These are phyloP conservation scores for Teunomyces atbi DNA, from an alignment of 805 yeast species.

Conservation along the genomic window DNA sequence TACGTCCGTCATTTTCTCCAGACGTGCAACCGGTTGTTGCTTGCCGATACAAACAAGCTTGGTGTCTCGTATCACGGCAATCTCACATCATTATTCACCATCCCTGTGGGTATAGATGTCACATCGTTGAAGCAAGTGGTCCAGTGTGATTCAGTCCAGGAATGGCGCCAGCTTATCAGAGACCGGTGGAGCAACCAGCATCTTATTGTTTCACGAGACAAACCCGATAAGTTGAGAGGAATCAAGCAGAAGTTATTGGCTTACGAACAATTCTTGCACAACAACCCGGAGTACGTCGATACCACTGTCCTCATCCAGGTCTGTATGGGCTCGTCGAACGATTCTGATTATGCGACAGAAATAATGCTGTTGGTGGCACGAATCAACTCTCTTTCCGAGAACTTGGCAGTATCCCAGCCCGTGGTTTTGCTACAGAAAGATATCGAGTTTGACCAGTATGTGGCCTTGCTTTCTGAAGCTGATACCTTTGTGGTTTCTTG, in stretches of 20 bases:
- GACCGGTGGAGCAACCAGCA: constrained; percentile 74
- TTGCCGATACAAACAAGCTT: constrained; percentile 72
- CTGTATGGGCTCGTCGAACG: constrained; percentile 57
- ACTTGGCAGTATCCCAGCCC: constrained; percentile 74
- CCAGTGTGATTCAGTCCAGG: constrained; percentile 47
- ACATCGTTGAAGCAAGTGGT: constrained; percentile 49
- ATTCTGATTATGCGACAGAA: constrained; percentile 68
- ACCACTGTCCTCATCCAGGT: constrained; percentile 79
- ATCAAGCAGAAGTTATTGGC: constrained; percentile 84
- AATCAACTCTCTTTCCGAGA: constrained; percentile 73
- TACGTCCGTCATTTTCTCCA: constrained; percentile 92
- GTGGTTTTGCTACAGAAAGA: constrained; percentile 88
- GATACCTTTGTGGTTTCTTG: constrained; percentile 86
- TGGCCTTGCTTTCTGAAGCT: constrained; percentile 84
- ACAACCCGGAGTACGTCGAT: constrained; percentile 69
- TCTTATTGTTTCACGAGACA: constrained; percentile 84
- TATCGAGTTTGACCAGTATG: constrained; percentile 81
- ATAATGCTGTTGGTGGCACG: constrained; percentile 76
- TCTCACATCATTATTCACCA: constrained; percentile 53
- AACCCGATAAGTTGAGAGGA: constrained; percentile 84
- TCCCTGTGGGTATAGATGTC: constrained; percentile 81
- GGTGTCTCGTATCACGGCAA: constrained; percentile 63
- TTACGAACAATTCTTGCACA: constrained; percentile 71
- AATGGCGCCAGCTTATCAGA: constrained; percentile 69
- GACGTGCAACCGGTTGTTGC: constrained; percentile 77